Evolutionary conservation across 2,329 filamentous ascomycete species (phyloP), one percentile per base, ranked within the genome.

Genomic region (Chaetomium globosum): DNA sequence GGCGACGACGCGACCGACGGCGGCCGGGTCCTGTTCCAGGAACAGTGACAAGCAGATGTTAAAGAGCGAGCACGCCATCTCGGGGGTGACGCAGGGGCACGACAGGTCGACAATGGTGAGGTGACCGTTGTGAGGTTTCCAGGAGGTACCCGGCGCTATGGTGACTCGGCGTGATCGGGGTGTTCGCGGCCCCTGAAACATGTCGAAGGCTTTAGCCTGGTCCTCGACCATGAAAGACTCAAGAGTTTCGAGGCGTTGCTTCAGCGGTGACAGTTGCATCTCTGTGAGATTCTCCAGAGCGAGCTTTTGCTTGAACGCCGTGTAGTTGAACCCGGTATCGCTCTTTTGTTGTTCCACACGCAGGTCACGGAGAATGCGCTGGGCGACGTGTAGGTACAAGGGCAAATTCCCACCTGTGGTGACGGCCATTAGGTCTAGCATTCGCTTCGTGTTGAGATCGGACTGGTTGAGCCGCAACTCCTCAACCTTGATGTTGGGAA

Each of bases 51-150:
- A 78, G 23, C 86, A 89, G 49, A 93, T 88, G 61, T 89, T 87
- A 75, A 94, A 94, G 0, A 94, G 77, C 0, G 85, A 80, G 71
- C 90, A 94, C 0, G 89, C 89, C 46, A 84, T 86, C 28, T 87
- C 83, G 0, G 85, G 75, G 0, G 87, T 87, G 5, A 93, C 79
- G 69, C 89, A 92, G 0, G 89, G 88, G 72, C 89, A 91, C 0
- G 86, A 90, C 0, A 95, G 78, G 70, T 95, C 91, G 65, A 73
- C 71, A 23, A 80, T 76, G 4, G 77, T 80, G 8, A 80, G 71
- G 39, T 75, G 74, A 4, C 76, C 74, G 7, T 73, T 58, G 68
- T 75, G 46, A 0, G 73, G 72, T 0, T 49, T 63, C 74, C 75
- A 77, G 30, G 74, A 65, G 6, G 72, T 76, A 6, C 73, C 75